These are phyloP conservation scores for Wickerhamomyces sydowiorum DNA, from an alignment of 805 yeast genomes.

Conservation along the genomic window DNA sequence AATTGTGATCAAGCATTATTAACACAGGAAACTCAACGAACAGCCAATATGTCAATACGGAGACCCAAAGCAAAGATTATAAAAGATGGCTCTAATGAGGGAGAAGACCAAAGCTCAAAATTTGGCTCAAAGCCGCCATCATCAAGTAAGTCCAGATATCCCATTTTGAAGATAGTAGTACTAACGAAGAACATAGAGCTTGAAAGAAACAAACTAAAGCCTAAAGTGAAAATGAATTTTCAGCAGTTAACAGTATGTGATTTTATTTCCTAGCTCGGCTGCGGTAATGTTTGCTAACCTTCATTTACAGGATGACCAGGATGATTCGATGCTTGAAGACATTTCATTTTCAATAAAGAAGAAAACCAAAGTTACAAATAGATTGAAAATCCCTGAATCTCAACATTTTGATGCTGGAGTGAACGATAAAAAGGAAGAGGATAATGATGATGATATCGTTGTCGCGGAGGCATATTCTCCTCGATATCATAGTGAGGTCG, in stretches of 20 bases:
- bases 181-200: too few relatives aligned
- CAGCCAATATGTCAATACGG: slow-evolving; percentile 1
- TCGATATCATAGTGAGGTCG: too few relatives aligned
- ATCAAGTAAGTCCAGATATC: too few relatives aligned
- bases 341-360: too few relatives aligned
- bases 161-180: too few relatives aligned
- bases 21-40: too few relatives aligned
- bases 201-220: neutral
- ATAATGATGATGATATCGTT: neutral
- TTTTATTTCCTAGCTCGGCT: too few relatives aligned
- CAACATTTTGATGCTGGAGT: neutral
- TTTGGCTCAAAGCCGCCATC: neutral
- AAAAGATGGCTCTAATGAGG: slow-evolving; percentile 6
- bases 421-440: neutral
- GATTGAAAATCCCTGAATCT: neutral
- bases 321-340: too few relatives aligned
- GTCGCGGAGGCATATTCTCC: too few relatives aligned
- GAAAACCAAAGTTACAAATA: neutral
- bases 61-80: slow-evolving; percentile 16
- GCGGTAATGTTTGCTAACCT: too few relatives aligned
- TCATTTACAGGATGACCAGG: too few relatives aligned
- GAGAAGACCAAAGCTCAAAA: neutral
- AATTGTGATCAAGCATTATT: neutral
- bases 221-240: neutral
- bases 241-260: too few relatives aligned